Conservation (phyloP, 2,329 filamentous ascomycete species). For the Fusarium armeniacum region DNA sequence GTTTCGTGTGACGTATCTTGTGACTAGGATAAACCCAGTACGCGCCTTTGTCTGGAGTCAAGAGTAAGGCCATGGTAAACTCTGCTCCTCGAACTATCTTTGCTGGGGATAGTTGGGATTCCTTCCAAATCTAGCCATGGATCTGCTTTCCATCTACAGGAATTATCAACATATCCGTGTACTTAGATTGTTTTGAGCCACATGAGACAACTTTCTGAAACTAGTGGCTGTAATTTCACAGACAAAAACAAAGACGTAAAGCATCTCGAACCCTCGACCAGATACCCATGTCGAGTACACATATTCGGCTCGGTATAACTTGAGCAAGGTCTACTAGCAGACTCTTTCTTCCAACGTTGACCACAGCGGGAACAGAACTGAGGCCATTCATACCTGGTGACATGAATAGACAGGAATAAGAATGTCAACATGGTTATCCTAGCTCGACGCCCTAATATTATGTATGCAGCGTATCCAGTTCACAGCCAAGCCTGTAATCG, state of each 20-base stretch:
- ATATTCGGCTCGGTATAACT: conserved; percentile 14
- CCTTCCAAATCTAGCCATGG: neutral
- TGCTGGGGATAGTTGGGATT: neutral
- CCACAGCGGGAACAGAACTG: neutral
- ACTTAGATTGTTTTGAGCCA: conserved; percentile 3
- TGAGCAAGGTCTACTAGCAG: neutral
- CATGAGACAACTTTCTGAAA: conserved; percentile 1
- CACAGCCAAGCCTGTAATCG: conserved; percentile 13
- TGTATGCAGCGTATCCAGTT: neutral
- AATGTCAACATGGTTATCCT: conserved; percentile 7
- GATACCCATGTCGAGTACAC: conserved; percentile 14
- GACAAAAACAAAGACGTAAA: conserved; percentile 1
- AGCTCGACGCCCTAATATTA: neutral
- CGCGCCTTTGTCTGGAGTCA: neutral
- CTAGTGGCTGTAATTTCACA: neutral
- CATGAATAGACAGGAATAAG: conserved; percentile 5
- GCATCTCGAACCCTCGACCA: conserved; percentile 10
- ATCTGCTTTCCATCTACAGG: conserved; percentile 6
- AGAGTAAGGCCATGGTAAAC: neutral
- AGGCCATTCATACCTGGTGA: neutral
- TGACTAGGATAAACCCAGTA: conserved; percentile 8
- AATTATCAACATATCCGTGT: conserved; percentile 5
- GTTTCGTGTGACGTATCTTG: conserved; percentile 3
- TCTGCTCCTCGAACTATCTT: conserved; percentile 1
- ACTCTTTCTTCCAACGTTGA: neutral